Evolutionary conservation across 192 early-diverging fungal genomes (phyloP), one percentile per base, ranked within the genome.

Genomic region (Coemansia reversa): DNA sequence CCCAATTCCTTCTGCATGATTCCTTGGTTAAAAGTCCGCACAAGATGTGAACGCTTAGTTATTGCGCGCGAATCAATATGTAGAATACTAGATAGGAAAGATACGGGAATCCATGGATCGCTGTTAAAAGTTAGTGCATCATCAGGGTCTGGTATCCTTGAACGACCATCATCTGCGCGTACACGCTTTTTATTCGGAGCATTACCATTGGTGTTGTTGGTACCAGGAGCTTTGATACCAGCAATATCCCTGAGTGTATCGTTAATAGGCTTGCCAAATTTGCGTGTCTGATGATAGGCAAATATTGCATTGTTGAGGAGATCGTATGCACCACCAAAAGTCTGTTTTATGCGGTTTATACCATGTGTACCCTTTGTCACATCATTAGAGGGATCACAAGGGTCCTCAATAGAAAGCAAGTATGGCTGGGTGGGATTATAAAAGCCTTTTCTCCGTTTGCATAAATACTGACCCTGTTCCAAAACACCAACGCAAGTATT

Each of bases 401-500:
- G 87, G 28, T 89, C 87, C 65, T 72, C 67, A 27, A 89, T 85
- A 4, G 81, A 68, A 32, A 85, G 72, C n/a, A 84, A 53, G 50
- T 70, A 78, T 20, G 79, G 66, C 57, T 74, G 80, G 9, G 48
- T 29, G 7, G 45, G n/a, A 24, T 74, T 67, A 24, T 45, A 30
- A 27, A 76, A 68, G 0, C 61, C 59, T 32, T 62, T 69, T 16
- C 50, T 9, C 16, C 72, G 60, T 54, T 82, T 76, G 25, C 72
- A 59, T 51, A 83, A 76, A 67, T 91, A 94, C 19, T 65, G 67
- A 33, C 85, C 87, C 14, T 63, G 72, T 20, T 85, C 75, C 4
- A 60, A 67, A 5, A 91, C 79, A 22, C 81, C 70, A 24, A 96
- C 84, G 11, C 90, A 89, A 23, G 93, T 84, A 7, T 62, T 66